A percentile compares a stretch with the other conserved stretches of the same genome.
Evolutionary conservation across 179 eudicot genomes (phyloP).

Genomic region (Actinidia chinensis): DNA sequence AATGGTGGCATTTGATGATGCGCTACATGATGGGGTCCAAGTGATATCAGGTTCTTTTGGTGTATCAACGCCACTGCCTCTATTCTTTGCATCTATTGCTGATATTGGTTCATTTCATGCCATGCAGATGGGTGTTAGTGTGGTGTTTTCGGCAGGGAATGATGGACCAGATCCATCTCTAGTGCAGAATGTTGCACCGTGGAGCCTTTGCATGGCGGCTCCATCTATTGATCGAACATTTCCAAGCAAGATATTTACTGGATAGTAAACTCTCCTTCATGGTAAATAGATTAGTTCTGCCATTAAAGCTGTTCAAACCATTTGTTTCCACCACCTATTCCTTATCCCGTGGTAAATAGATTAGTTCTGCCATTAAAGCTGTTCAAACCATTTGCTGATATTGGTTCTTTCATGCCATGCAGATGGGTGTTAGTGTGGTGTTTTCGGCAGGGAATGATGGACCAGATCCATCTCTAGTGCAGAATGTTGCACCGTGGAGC

Average conservation of each 20-base stretch:
- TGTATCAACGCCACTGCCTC: slow-evolving; percentile 25
- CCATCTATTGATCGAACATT: slow-evolving; percentile 44
- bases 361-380: no score
- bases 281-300: no score
- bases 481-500: slow-evolving; percentile 54
- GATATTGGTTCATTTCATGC: slow-evolving; percentile 60
- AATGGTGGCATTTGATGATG: slow-evolving; percentile 44
- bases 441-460: slow-evolving; percentile 53
- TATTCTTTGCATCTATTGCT: slow-evolving; percentile 21
- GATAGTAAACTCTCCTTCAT: slow-evolving; percentile 25
- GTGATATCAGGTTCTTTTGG: slow-evolving; percentile 50
- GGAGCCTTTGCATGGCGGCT: slow-evolving; percentile 55
- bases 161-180: slow-evolving; percentile 40
- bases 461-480: slow-evolving; percentile 38
- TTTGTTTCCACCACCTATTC: no score
- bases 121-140: slow-evolving; percentile 40
- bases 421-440: slow-evolving; percentile 42
- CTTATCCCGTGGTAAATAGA: no score
- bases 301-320: no score
- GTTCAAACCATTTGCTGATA: no score
- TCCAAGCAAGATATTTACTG: slow-evolving; percentile 35
- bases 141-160: slow-evolving; percentile 55
- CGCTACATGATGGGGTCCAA: slow-evolving; percentile 41
- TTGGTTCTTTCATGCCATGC: slow-evolving; percentile 59
- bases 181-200: slow-evolving; percentile 48